Evolutionary conservation across 768 basidiomycete genomes (phyloP).

Genomic region (Sporobolomyces roseus): DNA sequence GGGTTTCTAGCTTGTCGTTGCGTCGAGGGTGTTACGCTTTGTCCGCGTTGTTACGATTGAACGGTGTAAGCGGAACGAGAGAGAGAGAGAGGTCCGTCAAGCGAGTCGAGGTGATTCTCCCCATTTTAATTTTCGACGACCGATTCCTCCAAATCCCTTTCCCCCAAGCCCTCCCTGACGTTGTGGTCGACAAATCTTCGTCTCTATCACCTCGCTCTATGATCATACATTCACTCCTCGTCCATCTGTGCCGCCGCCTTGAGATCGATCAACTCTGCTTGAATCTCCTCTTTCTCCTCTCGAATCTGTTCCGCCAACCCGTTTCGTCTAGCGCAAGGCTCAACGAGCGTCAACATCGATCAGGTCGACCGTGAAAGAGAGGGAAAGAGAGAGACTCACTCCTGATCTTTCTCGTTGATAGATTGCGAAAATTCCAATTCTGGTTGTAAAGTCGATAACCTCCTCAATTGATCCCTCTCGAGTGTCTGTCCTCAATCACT

Average conservation of each 20-base stretch:
- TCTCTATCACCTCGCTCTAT: not conserved
- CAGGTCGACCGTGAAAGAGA: no score
- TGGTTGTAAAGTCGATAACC: constrained; percentile 7
- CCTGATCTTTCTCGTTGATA: constrained; percentile 19
- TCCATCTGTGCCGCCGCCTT: constrained; percentile 10
- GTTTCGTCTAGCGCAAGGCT: constrained; percentile 2
- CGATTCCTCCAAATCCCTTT: no score
- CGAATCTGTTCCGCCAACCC: constrained; percentile 9
- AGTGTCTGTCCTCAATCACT: constrained; percentile 25
- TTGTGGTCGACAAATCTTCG: not conserved
- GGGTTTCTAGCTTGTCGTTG: not conserved
- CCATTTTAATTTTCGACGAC: no score
- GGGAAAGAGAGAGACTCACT: not conserved
- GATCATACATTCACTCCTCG: not conserved
- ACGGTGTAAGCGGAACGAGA: no score
- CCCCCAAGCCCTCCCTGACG: no score
- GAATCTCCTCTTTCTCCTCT: constrained; percentile 31
- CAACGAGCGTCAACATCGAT: no score
- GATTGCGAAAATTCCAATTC: constrained; percentile 10
- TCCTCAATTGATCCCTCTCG: constrained; percentile 31
- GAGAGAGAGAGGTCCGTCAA: no score
- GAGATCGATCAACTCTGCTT: constrained; percentile 32
- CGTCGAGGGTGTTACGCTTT: no score
- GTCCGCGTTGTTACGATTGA: no score
- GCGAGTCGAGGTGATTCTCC: no score